phyloP scores from a whole-genome alignment of 768 basidiomycete species.

The Termitomyces sp. region DNA sequence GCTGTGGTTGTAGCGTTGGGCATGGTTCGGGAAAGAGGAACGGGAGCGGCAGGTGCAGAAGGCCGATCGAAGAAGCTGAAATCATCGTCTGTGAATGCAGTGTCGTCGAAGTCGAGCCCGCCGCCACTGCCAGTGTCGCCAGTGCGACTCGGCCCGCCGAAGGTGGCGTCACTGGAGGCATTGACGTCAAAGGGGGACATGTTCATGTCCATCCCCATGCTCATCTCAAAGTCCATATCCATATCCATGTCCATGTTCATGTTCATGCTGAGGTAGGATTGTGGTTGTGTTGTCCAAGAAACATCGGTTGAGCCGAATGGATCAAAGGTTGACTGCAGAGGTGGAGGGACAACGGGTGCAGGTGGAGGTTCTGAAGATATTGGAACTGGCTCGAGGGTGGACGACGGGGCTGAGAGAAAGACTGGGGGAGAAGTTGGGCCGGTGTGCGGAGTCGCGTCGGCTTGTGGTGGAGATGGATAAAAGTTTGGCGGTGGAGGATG shows the following conservation, averaged over 20 bases:
- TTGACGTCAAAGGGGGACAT: constrained; percentile 25
- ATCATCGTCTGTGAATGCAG: constrained; percentile 79
- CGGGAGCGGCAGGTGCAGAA: constrained; percentile 18
- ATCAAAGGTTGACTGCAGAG: constrained; percentile 11
- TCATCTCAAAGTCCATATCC: constrained; percentile 44
- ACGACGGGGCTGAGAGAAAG: constrained; percentile 2
- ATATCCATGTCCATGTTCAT: constrained; percentile 33
- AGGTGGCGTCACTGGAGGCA: not conserved
- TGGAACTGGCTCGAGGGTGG: constrained; percentile 3
- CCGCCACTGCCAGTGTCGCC: constrained; percentile 22
- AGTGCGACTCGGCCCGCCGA: not conserved
- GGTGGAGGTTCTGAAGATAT: constrained; percentile 11
- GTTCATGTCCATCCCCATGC: constrained; percentile 31
- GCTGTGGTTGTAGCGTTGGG: not conserved
- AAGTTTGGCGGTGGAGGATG: constrained; percentile 33
- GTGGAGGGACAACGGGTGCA: constrained; percentile 16
- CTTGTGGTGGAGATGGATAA: constrained; percentile 63
- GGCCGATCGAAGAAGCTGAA: constrained; percentile 84
- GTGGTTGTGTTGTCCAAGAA: constrained; percentile 28
- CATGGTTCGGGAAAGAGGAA: not conserved
- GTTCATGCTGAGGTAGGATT: constrained; percentile 12
- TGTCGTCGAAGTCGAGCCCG: constrained; percentile 49
- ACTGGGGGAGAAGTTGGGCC: constrained; percentile 25
- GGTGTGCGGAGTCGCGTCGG: constrained; percentile 26
- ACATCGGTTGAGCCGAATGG: constrained; percentile 19